phyloP scores from a whole-genome alignment of 257 asterid genomes.

The Solanum virginianum region DNA sequence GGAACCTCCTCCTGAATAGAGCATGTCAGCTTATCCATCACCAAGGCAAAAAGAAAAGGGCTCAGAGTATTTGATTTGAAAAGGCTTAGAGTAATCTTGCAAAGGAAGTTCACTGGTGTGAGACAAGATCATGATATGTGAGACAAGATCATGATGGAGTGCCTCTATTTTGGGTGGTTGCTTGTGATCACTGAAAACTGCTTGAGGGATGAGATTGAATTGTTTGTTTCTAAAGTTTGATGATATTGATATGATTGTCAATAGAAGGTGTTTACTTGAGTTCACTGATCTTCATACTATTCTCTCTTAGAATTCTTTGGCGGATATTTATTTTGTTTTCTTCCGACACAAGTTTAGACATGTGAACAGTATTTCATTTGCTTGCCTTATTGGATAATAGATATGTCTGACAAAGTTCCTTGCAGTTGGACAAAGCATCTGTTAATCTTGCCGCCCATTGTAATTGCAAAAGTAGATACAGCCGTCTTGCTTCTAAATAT shows the following conservation, averaged over 20 bases:
- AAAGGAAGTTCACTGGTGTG: neutral
- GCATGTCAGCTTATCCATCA: no score
- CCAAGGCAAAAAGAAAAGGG: no score
- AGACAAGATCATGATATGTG: neutral
- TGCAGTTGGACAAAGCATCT: slow-evolving; percentile 92
- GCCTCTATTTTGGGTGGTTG: neutral
- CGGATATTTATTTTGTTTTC: neutral
- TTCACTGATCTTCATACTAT: neutral
- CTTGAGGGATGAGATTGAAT: neutral
- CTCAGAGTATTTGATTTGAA: neutral
- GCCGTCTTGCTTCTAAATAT: slow-evolving; percentile 47
- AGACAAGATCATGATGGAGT: no score
- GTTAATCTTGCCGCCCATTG: slow-evolving; percentile 59
- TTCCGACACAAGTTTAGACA: neutral
- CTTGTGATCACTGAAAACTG: neutral
- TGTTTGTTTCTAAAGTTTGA: neutral
- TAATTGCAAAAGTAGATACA: slow-evolving; percentile 68
- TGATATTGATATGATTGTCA: neutral
- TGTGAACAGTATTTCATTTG: neutral
- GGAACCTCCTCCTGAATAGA: no score
- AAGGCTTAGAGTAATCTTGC: neutral
- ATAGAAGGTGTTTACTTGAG: neutral
- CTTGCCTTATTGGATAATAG: neutral
- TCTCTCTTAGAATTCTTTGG: neutral
- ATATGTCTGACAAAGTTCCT: slow-evolving; percentile 1